Base-by-base conservation (phyloP, 306 rosid species). In the Amphicarpaea edgeworthii region DNA sequence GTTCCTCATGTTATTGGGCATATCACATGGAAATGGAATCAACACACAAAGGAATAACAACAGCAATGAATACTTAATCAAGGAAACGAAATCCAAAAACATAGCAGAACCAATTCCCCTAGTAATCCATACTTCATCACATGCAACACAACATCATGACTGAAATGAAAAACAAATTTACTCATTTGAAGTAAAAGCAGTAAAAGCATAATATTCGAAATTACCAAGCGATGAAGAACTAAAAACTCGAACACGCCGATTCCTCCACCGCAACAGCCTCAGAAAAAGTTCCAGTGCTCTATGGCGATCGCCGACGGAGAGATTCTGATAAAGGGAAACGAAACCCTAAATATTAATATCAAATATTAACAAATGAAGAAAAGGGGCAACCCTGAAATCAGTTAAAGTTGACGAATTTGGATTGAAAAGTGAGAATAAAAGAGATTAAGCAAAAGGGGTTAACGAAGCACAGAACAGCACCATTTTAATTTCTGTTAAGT, bases 291-390 rank as follows among this genome's bases (percentile, higher is more conserved):
- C 45, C 9, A 0, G 74, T 12, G 65, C 34, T 11, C 12, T 12
- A 54, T 43, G 7, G 23, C 1, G 12, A 53, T 53, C n/a, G 0
- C 62, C 24, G 16, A 57, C 30, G 15, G 69, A 7, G 42, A 64
- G n/a, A 51, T 14, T 38, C 55, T 59, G 46, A 30, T 1, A 68
- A 66, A 28, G 12, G 12, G 16, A 12, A 60, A 75, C 17, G 28
- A 70, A 82, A 82, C 85, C 86, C 86, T 82, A 77, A 58, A 58
- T 57, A 6, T 72, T 8, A 46, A 77, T 20, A 34, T 28, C 8
- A 8, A 12, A 3, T n/a, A 38, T 26, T 12, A 5, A 9, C 16
- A 49, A 19, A 21, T 12, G 28, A 11, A 64, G n/a, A n/a, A 75
- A 60, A 26, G 16, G 70, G 64, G 55, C 8, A 70, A 65, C 82